phyloP scores from a whole-genome alignment of 192 early-diverging fungal genomes.

The Linnemannia elongata region DNA sequence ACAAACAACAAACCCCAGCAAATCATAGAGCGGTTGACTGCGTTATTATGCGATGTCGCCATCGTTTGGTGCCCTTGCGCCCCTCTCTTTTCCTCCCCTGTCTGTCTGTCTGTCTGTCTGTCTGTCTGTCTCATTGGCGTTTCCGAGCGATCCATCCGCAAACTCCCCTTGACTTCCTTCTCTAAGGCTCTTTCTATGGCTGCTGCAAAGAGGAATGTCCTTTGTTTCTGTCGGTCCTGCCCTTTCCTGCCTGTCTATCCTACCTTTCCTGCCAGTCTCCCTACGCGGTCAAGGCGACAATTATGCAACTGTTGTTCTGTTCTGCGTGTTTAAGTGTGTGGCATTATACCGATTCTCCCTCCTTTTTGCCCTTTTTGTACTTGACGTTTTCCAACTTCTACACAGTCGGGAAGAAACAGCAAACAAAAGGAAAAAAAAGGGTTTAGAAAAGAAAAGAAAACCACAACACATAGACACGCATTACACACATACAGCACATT shows the following conservation, averaged over 20 bases:
- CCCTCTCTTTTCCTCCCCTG: background rate
- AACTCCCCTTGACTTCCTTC: background rate
- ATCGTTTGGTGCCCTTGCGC: slow-evolving; percentile 10
- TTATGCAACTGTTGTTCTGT: background rate
- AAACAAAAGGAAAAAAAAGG: background rate
- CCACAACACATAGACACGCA: background rate
- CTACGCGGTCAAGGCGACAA: background rate
- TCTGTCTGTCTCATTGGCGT: background rate
- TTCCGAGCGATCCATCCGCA: slow-evolving; percentile 2
- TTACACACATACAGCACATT: background rate
- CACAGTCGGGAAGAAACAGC: background rate
- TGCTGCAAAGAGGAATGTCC: background rate
- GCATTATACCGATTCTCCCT: background rate
- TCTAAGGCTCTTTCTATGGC: background rate
- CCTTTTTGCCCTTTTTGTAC: background rate
- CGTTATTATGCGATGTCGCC: slow-evolving; percentile 4
- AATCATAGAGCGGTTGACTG: background rate
- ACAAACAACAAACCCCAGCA: background rate
- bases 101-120: background rate
- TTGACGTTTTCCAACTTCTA: background rate
- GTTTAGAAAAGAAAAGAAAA: background rate
- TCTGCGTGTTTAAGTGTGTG: background rate
- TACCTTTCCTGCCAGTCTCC: background rate
- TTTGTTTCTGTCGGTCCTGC: background rate
- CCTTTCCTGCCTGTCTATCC: background rate